These are phyloP conservation scores for Xylaria acuta DNA, from an alignment of 495 filamentous ascomycete species.

Conservation along the genomic window DNA sequence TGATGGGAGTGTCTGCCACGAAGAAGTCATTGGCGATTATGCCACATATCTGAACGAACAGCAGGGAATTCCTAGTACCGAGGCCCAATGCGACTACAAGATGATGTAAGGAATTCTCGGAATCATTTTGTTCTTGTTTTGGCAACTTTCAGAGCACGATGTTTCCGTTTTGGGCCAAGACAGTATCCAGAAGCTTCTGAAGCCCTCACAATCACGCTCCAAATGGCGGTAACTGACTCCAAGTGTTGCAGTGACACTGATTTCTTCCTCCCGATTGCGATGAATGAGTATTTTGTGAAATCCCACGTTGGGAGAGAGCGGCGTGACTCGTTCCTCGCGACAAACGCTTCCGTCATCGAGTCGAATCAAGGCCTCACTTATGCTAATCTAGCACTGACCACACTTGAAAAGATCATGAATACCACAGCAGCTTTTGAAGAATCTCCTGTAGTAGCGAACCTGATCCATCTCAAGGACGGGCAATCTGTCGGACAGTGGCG, in stretches of 20 bases:
- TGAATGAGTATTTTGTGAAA: slow-evolving; percentile 65
- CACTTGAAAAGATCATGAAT: slow-evolving; percentile 64
- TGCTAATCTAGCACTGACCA: slow-evolving; percentile 55
- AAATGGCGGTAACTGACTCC: no score
- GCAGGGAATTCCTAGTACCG: slow-evolving; percentile 58
- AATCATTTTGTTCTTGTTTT: no score
- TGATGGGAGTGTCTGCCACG: slow-evolving; percentile 67
- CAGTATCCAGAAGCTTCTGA: no score
- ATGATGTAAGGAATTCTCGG: no score
- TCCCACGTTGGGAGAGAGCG: slow-evolving; percentile 51
- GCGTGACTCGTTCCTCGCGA: slow-evolving; percentile 56
- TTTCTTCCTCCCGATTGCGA: slow-evolving; percentile 62
- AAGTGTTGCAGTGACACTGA: no score
- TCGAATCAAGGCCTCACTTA: slow-evolving; percentile 61
- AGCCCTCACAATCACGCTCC: no score
- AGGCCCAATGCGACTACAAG: slow-evolving; percentile 63
- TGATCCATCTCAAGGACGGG: slow-evolving; percentile 61
- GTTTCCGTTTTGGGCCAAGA: no score
- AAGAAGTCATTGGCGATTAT: slow-evolving; percentile 72
- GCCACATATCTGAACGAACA: slow-evolving; percentile 64
- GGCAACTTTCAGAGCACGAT: no score
- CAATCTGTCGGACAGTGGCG: slow-evolving; percentile 69
- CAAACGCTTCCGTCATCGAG: slow-evolving; percentile 51
- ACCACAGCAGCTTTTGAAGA: slow-evolving; percentile 58
- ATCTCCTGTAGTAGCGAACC: slow-evolving; percentile 51